A percentile compares a stretch with the other conserved stretches of the same genome.
These are phyloP conservation scores for Hanseniaspora singularis DNA, from an alignment of 805 yeast genomes.

Conservation along the genomic window DNA sequence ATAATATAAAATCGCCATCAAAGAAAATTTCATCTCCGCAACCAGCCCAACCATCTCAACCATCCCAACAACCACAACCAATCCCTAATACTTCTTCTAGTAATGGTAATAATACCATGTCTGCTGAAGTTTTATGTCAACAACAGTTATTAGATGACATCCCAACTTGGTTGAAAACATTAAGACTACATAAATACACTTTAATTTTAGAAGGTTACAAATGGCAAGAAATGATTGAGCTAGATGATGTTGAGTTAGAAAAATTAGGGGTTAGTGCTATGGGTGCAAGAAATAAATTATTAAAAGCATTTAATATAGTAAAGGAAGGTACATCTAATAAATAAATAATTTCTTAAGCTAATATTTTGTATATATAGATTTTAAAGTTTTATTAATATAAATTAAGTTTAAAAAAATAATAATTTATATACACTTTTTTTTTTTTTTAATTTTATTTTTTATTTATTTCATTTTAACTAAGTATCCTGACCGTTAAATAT, in stretches of 20 bases:
- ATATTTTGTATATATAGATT: no score
- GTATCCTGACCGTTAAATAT: no score
- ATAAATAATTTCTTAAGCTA: no score
- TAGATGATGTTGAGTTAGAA: conserved; percentile 58
- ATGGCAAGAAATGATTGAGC: conserved; percentile 69
- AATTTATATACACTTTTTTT: neutral
- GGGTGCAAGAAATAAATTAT: conserved; percentile 88
- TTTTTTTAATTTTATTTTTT: neutral
- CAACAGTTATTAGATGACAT: conserved; percentile 55
- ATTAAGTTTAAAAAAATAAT: conserved; percentile 13
- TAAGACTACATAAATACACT: conserved; percentile 89
- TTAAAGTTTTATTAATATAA: no score
- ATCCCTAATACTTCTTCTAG: conserved; percentile 1
- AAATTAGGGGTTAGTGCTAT: conserved; percentile 79
- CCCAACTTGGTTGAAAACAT: conserved; percentile 82
- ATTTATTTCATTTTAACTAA: neutral
- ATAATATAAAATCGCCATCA: no score
- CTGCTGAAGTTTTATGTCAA: conserved; percentile 41
- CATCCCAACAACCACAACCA: neutral
- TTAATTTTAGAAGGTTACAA: conserved; percentile 59
- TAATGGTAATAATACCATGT: conserved; percentile 27
- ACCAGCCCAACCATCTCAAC: neutral
- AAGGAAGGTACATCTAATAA: conserved; percentile 41
- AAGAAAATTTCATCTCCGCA: no score
- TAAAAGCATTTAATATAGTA: conserved; percentile 83